Base-by-base conservation (phyloP, 495 filamentous ascomycete genomes). In the Bryoglossum gracile region DNA sequence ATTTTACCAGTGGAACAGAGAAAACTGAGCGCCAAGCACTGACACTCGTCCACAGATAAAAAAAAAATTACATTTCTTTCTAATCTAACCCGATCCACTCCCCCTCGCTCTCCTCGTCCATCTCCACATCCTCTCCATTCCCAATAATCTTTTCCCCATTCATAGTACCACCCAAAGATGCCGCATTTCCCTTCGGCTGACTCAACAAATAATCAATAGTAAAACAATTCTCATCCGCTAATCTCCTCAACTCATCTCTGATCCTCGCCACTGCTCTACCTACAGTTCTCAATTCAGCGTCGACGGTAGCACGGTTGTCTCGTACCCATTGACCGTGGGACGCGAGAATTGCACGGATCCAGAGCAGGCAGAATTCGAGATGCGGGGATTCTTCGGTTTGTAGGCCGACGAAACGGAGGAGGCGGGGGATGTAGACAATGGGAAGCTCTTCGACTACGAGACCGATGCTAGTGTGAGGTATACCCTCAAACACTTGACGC, bases 351-450 rank as follows among this genome's bases (percentile, higher is more conserved):
- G 83, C 77, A 62, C 91, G 84, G 53, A 96, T 82, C 92, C 92
- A 98, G 11, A 89, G 62, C 47, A 98, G 68, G 61, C 91, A 90
- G 66, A 95, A 92, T 65, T 98, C 92, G 16, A 98, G 70, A 68
- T 94, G 89, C 1, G 90, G 91, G 1, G 80, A 88, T 53, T 92
- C 83, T 54, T 95, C 90, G n/a, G 83, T 84, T 51, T 88, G 84
- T 36, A 81, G 72, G 3, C 86, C 87, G n/a, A 96, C 81, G 49
- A 90, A 92, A 35, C 88, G 78, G 35, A 98, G 67, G 13, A 96
- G 66, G 25, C 83, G 76, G 36, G 81, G 75, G 3, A 98, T 74
- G 63, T 98, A 98, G n/a, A 94, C 86, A 0, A 74, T 74, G 4
- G 92, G 92, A 34, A 97, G 68, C 13, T 84, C 76, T 38, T 78